These are phyloP conservation scores for Trichoderma simmonsii DNA, from an alignment of 2,329 filamentous ascomycete genomes.

Conservation along the genomic window DNA sequence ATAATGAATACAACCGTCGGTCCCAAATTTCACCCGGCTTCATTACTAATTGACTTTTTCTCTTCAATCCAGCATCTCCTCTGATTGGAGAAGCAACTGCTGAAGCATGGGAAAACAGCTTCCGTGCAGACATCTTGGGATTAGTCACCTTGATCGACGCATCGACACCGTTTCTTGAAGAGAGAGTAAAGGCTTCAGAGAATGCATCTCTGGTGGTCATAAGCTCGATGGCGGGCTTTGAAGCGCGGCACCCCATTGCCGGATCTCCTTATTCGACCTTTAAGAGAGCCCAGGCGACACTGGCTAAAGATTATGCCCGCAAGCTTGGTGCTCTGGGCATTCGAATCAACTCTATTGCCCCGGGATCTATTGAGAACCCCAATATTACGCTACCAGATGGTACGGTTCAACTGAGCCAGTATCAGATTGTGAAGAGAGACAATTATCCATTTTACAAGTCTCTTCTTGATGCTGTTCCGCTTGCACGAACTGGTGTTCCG, in stretches of 20 bases:
- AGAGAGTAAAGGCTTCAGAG: constrained; percentile 15
- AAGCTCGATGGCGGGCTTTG: constrained; percentile 27
- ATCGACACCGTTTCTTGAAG: constrained; percentile 21
- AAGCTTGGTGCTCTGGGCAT: constrained; percentile 25
- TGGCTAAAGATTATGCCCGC: constrained; percentile 26
- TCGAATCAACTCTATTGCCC: constrained; percentile 26
- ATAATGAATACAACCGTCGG: not conserved
- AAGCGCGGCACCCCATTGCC: constrained; percentile 16
- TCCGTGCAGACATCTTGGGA: constrained; percentile 26
- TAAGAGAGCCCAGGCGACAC: constrained; percentile 26
- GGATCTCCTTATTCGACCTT: constrained; percentile 24
- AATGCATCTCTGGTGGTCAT: constrained; percentile 27
- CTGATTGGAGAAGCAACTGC: constrained; percentile 8
- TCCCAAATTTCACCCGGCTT: too few species aligned
- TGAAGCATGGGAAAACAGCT: constrained; percentile 27
- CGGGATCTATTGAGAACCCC: constrained; percentile 25
- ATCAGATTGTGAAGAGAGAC: constrained; percentile 9
- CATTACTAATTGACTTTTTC: not conserved
- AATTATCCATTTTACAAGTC: constrained; percentile 17
- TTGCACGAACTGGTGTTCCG: constrained; percentile 20
- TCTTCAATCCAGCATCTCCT: constrained; percentile 20
- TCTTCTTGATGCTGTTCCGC: constrained; percentile 17
- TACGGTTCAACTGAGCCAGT: constrained; percentile 23
- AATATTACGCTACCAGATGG: constrained; percentile 22
- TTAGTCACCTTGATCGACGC: constrained; percentile 25